phyloP scores from a whole-genome alignment of 176 grass and related monocot species.

The Triticum urartu region DNA sequence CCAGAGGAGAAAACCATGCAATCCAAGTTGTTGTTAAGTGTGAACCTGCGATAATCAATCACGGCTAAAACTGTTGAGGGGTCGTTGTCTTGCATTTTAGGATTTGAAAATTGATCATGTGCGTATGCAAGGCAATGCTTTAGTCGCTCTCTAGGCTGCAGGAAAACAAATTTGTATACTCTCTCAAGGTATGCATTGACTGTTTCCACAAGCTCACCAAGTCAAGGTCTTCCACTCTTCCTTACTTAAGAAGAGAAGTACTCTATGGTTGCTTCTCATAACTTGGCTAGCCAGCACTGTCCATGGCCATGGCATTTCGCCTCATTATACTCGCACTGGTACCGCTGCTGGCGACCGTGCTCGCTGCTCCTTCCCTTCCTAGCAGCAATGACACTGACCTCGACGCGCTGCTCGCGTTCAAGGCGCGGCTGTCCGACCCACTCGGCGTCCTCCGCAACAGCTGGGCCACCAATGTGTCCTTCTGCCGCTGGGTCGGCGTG shows the following conservation, averaged over 20 bases:
- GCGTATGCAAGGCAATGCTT: neutral
- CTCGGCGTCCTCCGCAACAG: neutral
- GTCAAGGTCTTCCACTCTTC: neutral
- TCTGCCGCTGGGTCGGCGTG: neutral
- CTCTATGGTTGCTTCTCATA: neutral
- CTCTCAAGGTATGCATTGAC: neutral
- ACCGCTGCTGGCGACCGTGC: neutral
- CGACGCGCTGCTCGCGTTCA: neutral
- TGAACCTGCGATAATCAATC: neutral
- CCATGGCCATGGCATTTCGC: neutral
- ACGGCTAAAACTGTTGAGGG: neutral
- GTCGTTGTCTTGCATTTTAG: neutral
- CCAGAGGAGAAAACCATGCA: no score
- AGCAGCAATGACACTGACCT: neutral
- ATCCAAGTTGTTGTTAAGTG: neutral
- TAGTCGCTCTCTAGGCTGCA: neutral
- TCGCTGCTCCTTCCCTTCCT: neutral
- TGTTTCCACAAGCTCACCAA: neutral
- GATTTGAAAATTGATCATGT: neutral
- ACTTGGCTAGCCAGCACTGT: neutral
- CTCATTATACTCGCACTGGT: neutral
- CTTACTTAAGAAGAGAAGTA: neutral
- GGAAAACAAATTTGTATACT: neutral
- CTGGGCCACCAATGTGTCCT: neutral
- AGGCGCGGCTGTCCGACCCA: neutral